Percentiles rank a stretch among this genome's conserved stretches.
Evolutionary conservation across 768 basidiomycete genomes (phyloP).

Genomic region (Tephrocybe sp.): DNA sequence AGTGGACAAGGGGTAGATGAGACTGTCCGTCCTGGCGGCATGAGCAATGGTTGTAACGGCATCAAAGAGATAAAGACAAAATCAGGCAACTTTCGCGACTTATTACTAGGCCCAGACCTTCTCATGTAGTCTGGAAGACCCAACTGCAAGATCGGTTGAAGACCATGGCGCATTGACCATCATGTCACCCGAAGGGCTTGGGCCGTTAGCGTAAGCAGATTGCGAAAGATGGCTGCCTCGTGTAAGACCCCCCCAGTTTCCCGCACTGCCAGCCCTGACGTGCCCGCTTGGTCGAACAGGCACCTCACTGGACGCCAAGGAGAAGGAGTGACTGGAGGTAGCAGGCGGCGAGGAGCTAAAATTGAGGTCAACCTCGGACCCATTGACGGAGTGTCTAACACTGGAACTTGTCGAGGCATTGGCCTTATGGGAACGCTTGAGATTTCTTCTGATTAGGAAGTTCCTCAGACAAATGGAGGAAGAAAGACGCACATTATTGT

Average conservation of each 20-base stretch:
- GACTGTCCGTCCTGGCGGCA: conserved; percentile 45
- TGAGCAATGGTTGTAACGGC: conserved; percentile 28
- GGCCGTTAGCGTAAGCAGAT: conserved; percentile 53
- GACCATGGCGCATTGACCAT: conserved; percentile 62
- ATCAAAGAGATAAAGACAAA: conserved; percentile 22
- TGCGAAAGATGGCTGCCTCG: conserved; percentile 52
- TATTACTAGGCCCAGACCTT: conserved; percentile 57
- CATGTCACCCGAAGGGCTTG: conserved; percentile 56
- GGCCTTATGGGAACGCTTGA: conserved; percentile 45
- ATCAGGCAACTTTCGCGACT: conserved; percentile 7
- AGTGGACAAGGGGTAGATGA: conserved; percentile 16
- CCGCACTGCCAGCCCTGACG: conserved; percentile 76
- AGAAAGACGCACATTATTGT: conserved; percentile 55
- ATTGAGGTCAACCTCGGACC: conserved; percentile 63
- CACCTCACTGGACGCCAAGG: conserved; percentile 43
- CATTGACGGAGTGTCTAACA: conserved; percentile 75
- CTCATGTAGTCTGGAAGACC: conserved; percentile 54
- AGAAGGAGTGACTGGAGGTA: conserved; percentile 41
- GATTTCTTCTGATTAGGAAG: conserved; percentile 12
- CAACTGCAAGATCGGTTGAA: conserved; percentile 49
- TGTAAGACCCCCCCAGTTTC: conserved; percentile 72
- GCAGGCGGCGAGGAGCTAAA: conserved; percentile 56
- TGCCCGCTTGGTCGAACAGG: conserved; percentile 61
- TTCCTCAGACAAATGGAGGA: neutral
- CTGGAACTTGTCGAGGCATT: conserved; percentile 45